These are phyloP conservation scores for Pseudogymnoascus sp. DNA, from an alignment of 2,329 filamentous ascomycete species.

Conservation along the genomic window DNA sequence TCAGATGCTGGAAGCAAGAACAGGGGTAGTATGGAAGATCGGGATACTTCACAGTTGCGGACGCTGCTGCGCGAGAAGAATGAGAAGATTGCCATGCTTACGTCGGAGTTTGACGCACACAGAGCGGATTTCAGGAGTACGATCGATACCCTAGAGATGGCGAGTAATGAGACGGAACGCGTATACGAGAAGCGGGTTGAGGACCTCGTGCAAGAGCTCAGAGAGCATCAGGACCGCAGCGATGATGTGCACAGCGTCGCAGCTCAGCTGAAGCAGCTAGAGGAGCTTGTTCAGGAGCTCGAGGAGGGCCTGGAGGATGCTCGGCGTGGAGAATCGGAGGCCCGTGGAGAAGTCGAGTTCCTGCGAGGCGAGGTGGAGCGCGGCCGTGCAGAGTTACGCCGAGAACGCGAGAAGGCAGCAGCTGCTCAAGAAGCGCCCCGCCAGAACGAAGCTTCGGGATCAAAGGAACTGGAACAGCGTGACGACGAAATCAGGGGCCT, in stretches of 20 bases:
- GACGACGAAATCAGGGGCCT: slow-evolving; percentile 95
- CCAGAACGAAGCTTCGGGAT: slow-evolving; percentile 37
- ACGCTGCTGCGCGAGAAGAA: slow-evolving; percentile 89
- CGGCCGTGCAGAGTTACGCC: slow-evolving; percentile 75
- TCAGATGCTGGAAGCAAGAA: slow-evolving; percentile 40
- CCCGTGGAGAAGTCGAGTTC: slow-evolving; percentile 91
- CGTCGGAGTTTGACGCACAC: slow-evolving; percentile 88
- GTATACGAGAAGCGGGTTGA: slow-evolving; percentile 93
- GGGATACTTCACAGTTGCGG: slow-evolving; percentile 68
- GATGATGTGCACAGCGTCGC: slow-evolving; percentile 90
- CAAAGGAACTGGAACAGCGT: slow-evolving; percentile 81
- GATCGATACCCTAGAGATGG: slow-evolving; percentile 91
- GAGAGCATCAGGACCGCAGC: slow-evolving; percentile 71
- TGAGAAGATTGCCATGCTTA: slow-evolving; percentile 88
- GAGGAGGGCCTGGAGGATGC: slow-evolving; percentile 96
- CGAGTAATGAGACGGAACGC: slow-evolving; percentile 87
- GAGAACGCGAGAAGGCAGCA: slow-evolving; percentile 77
- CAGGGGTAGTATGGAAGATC: slow-evolving; percentile 50
- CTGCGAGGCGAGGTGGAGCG: slow-evolving; percentile 89
- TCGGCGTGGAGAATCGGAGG: slow-evolving; percentile 86
- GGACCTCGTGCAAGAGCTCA: slow-evolving; percentile 72
- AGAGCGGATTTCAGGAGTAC: slow-evolving; percentile 94
- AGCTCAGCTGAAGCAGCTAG: slow-evolving; percentile 83
- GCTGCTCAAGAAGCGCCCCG: slow-evolving; percentile 40
- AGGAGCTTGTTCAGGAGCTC: slow-evolving; percentile 91